Percentiles rank a stretch among this genome's conserved stretches.
These are phyloP conservation scores for Erodium chrysanthum DNA, from an alignment of 441 rosid genomes.

Conservation along the genomic window DNA sequence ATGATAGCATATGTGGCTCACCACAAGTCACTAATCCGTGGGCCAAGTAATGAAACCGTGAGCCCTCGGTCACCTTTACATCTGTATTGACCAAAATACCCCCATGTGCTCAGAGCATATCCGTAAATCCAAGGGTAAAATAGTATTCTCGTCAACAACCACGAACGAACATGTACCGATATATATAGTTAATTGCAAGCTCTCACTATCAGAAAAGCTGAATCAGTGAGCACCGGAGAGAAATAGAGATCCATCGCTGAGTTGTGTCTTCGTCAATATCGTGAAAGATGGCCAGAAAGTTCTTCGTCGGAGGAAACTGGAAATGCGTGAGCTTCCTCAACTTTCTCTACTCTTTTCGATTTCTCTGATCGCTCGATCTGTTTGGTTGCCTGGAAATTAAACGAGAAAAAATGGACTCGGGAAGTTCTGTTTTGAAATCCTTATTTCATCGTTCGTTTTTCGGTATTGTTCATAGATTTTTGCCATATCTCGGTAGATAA, in stretches of 20 bases:
- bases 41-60: neutral
- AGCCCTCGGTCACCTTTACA: neutral
- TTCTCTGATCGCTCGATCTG: neutral
- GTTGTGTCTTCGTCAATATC: neutral
- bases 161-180: neutral
- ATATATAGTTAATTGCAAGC: neutral
- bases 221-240: neutral
- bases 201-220: neutral
- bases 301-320: constrained; percentile 6
- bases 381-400: neutral
- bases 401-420: neutral
- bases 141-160: neutral
- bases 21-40: neutral
- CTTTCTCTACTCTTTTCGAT: neutral
- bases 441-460: neutral
- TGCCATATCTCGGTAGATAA: neutral
- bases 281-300: neutral
- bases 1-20: neutral
- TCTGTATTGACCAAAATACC: neutral
- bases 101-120: neutral
- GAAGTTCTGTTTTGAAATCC: neutral
- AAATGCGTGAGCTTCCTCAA: neutral
- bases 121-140: neutral
- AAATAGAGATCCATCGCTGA: neutral
- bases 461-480: neutral